Base-by-base conservation (phyloP, 768 basidiomycete genomes). In the Leccinum imitatum region DNA sequence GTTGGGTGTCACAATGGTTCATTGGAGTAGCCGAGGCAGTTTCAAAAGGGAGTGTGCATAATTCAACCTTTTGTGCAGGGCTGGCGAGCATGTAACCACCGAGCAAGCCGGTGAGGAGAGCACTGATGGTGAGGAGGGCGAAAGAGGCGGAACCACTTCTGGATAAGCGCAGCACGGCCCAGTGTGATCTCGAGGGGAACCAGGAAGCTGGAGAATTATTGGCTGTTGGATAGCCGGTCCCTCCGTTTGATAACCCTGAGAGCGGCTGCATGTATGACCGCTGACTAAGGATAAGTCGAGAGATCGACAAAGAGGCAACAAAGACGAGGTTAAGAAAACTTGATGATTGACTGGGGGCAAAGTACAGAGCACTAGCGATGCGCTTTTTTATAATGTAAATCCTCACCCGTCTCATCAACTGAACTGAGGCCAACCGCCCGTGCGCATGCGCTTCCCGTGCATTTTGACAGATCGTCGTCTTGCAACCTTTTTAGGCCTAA, bases 1-100 rank as follows among this genome's bases (percentile, higher is more conserved):
- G 37, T 15, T 37, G 37, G 17, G 17, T 8, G 17, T n/a, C 17
- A 41, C 17, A n/a, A 41, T 41, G 3, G 39, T n/a, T 41, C 9
- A n/a, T n/a, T 2, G 39, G 39, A 41, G 39, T 41, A 41, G 3
- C 39, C 39, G 33, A 30, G 30, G 19, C 6, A 15, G 30, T 25
- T 30, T 64, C 62, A 7, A 69, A 64, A 27, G 69, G 69, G 19
- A 68, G 41, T 19, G 48, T 19, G 52, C 71, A 72, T 11, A 64
- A 57, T 14, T 65, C 69, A 17, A 60, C 37, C 31, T 52, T 64
- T 56, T 10, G 60, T n/a, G 58, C 23, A 1, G 70, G 62, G 33
- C 54, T 56, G 21, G 66, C 54, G 19, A 72, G 53, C 33, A 66
- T 55, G 53, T 73, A 68, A 53, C 70, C 71, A 11, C 70, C 68